Percentiles rank a stretch among this genome's conserved stretches.
These are phyloP conservation scores for Botrytis sinoallii DNA, from an alignment of 2,329 filamentous ascomycete genomes.

Conservation along the genomic window DNA sequence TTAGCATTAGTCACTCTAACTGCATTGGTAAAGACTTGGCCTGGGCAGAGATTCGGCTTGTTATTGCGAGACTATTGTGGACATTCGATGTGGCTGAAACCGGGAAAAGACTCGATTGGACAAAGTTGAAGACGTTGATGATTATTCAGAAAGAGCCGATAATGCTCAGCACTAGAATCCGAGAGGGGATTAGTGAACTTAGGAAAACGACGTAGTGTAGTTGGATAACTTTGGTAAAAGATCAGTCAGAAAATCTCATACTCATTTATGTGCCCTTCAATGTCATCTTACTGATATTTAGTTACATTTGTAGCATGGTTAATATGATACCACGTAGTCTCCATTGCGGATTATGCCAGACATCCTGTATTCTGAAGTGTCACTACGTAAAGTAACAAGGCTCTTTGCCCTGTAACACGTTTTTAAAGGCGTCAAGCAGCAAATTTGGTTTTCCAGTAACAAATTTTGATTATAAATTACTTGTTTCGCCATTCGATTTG, in stretches of 20 bases:
- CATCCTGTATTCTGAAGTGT: not conserved
- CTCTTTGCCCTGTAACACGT: not conserved
- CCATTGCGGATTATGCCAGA: not conserved
- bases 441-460: not conserved
- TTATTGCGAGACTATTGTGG: not conserved
- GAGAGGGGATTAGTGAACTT: not conserved
- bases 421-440: not conserved
- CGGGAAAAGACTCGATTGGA: not conserved
- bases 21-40: not conserved
- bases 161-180: not conserved
- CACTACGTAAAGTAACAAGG: rapidly evolving
- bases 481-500: not conserved
- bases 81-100: not conserved
- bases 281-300: not conserved
- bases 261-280: not conserved
- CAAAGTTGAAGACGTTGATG: not conserved
- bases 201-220: not conserved
- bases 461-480: rapidly evolving
- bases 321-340: too few relatives aligned
- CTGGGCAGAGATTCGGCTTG: not conserved
- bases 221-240: rapidly evolving
- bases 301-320: not conserved
- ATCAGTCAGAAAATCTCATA: rapidly evolving
- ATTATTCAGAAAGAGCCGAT: not conserved
- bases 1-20: not conserved